phyloP scores from a whole-genome alignment of 495 filamentous ascomycete genomes.

The Hypomontagnella monticulosa region DNA sequence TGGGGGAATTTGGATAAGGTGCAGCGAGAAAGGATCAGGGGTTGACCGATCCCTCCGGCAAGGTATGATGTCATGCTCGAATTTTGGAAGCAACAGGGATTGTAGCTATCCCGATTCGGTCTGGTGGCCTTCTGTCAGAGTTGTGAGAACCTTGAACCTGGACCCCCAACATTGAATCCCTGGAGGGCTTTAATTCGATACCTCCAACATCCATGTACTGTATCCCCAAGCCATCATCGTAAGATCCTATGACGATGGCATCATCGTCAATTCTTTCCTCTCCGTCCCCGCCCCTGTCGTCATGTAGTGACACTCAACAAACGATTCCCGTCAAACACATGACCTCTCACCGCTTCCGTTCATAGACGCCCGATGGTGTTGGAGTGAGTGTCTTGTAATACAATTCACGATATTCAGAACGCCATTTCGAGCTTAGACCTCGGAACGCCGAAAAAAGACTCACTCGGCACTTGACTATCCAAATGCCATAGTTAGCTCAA shows the following conservation, averaged over 20 bases:
- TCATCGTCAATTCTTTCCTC: neutral
- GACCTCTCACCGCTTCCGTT: constrained; percentile 1
- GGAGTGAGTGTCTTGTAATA: constrained; percentile 16
- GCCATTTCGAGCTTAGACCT: too few relatives aligned
- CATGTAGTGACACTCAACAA: constrained; percentile 9
- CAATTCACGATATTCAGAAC: neutral
- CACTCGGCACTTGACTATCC: neutral
- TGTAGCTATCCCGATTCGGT: constrained; percentile 19
- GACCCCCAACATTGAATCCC: too few relatives aligned
- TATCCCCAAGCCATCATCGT: constrained; percentile 1
- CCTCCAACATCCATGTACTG: too few relatives aligned
- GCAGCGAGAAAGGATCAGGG: constrained; percentile 19
- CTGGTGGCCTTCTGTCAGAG: constrained; percentile 23
- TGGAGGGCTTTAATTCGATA: too few relatives aligned
- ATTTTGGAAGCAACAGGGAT: neutral
- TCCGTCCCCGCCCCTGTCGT: constrained; percentile 12
- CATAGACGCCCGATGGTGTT: constrained; percentile 9
- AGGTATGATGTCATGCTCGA: constrained; percentile 33
- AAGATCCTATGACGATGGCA: constrained; percentile 28
- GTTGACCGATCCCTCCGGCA: neutral
- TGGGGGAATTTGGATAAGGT: neutral
- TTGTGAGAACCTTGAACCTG: too few relatives aligned
- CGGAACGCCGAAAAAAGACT: constrained; percentile 1
- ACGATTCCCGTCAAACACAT: constrained; percentile 8
- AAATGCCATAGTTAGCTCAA: constrained; percentile 2